Evolutionary conservation across 306 rosid species (phyloP).

Genomic region (Lathyrus sativus): DNA sequence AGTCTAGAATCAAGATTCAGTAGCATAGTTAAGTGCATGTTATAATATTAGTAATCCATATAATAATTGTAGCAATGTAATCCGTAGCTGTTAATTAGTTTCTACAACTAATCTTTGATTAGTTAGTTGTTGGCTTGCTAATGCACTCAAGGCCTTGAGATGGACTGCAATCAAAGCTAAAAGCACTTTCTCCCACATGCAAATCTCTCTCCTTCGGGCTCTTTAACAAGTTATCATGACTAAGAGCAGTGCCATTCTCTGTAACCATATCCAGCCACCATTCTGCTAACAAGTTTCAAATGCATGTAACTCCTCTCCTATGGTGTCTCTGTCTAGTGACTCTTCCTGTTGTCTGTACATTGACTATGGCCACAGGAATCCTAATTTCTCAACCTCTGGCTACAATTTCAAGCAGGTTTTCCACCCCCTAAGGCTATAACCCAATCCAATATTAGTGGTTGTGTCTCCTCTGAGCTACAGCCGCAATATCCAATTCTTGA

Average conservation of each 20-base stretch:
- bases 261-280: not conserved
- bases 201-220: not conserved
- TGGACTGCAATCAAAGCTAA: not conserved
- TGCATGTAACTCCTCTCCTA: not conserved
- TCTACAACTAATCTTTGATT: conserved; percentile 3
- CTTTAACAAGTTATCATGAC: not conserved
- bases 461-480: conserved; percentile 9
- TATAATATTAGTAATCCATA: conserved; percentile 14
- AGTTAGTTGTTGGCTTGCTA: not conserved
- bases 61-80: not conserved
- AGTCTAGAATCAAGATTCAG: not conserved
- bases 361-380: not conserved
- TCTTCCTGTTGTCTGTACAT: conserved; percentile 27
- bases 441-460: not conserved
- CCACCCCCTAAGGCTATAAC: not conserved
- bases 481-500: conserved; percentile 13
- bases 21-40: not conserved
- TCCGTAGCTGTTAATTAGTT: conserved; percentile 1
- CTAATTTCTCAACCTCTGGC: not conserved
- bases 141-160: not conserved
- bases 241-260: not conserved
- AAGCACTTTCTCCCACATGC: not conserved
- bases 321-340: not conserved
- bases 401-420: not conserved
- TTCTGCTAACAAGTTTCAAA: not conserved